Evolutionary conservation across 1,284 basidiomycete genomes (phyloP), one percentile per base, ranked within the genome.

Genomic region (Trametes sp.): DNA sequence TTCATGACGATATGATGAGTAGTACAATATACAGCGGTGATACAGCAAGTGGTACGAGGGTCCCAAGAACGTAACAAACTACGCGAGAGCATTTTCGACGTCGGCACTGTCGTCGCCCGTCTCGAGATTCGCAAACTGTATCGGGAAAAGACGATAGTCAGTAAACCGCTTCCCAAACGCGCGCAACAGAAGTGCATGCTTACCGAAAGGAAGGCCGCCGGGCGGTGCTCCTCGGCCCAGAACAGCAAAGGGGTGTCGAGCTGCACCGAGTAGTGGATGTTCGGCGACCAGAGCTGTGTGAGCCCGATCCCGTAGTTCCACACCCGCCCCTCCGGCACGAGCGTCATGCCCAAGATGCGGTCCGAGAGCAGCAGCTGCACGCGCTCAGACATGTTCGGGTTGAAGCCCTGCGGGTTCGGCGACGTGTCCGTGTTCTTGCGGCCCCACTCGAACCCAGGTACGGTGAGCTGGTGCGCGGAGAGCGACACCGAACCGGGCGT

Each of bases 381-480:
- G 35, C 95, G 89, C 76, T 98, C 96, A 2, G 96, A 96, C 97
- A 98, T 98, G 69, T 93, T 95, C 28, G 96, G 92, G 76, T 97
- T 98, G 83, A 97, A 99, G 46, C 96, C 95, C 5, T 88, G 82
- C 70, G 94, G 92, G 70, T 94, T 94, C 51, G 90, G 85, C n/a
- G 92, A 92, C 48, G 85, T 92, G 73, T 95, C 95, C 67, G 84
- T 78, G 72, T 96, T 96, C 82, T 98, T 98, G 68, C 98, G 84
- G 46, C 97, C 97, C 97, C 97, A 99, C 75, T 99, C 98, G 76
- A 99, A 99, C 19, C 98, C 98, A 56, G 90, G 85, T 4, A 96
- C 90, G 10, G 91, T 92, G 56, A 99, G 80, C 41, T 89, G 93
- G 80, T 98, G 96, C 0, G 97, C 93, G 45, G 96, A 96, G 44